Percentiles rank a stretch among this genome's conserved stretches.
phyloP scores from a whole-genome alignment of 305 asterid species.

The Fraxinus latifolia region DNA sequence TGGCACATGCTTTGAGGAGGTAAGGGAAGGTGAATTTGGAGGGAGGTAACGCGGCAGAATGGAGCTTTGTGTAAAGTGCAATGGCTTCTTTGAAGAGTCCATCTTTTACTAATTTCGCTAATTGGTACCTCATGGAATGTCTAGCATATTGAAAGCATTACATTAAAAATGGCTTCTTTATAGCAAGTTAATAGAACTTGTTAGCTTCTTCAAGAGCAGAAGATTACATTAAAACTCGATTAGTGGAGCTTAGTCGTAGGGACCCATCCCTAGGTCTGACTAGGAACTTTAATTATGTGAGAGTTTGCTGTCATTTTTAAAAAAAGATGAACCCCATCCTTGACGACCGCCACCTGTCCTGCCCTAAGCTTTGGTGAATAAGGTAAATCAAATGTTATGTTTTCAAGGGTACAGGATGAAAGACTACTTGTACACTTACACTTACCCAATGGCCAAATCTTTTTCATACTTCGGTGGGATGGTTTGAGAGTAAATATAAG shows the following conservation, averaged over 20 bases:
- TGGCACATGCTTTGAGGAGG: conserved; percentile 80
- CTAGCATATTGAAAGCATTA: background rate
- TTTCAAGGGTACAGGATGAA: too few relatives aligned
- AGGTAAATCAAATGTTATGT: too few relatives aligned
- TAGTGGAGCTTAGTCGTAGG: too few relatives aligned
- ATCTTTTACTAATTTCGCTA: conserved; percentile 56
- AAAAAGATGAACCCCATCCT: too few relatives aligned
- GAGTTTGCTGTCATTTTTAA: background rate
- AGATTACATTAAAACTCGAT: background rate
- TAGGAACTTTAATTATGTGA: background rate
- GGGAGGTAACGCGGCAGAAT: conserved; percentile 45
- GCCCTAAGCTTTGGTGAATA: too few relatives aligned
- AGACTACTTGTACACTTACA: too few relatives aligned
- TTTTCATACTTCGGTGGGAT: too few relatives aligned
- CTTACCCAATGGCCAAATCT: too few relatives aligned
- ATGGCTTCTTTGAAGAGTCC: conserved; percentile 72
- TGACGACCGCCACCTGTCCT: too few relatives aligned
- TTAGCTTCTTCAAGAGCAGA: background rate
- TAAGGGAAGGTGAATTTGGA: conserved; percentile 69
- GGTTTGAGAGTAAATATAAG: too few relatives aligned
- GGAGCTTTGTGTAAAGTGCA: conserved; percentile 30
- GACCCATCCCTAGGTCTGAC: too few relatives aligned
- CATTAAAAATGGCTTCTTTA: background rate
- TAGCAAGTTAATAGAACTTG: background rate
- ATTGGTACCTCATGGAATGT: conserved; percentile 49